Percentiles rank a stretch among this genome's conserved stretches.
Evolutionary conservation across 2,329 filamentous ascomycete genomes (phyloP).

Genomic region (Spiromastix sp.): DNA sequence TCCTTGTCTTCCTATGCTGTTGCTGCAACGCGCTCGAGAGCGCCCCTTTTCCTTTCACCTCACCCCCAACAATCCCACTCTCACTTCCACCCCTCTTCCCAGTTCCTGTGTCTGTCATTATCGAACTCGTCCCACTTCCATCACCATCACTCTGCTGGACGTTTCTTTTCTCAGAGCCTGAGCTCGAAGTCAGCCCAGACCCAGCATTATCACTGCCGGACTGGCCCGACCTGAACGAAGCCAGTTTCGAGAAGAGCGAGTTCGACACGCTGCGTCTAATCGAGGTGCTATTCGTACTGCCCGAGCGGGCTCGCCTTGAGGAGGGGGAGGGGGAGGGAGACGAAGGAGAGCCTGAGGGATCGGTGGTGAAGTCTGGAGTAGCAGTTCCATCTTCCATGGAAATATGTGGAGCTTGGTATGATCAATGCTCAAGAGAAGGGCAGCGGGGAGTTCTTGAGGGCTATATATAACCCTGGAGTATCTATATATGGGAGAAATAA

Average conservation of each 20-base stretch:
- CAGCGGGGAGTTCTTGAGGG: neutral
- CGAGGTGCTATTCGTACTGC: constrained; percentile 4
- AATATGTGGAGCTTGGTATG: neutral
- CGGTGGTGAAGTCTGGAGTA: neutral
- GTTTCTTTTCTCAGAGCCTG: too few species aligned
- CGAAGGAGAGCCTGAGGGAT: too few species aligned
- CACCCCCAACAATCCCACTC: constrained; percentile 10
- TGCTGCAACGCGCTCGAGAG: constrained; percentile 39
- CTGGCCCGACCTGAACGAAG: constrained; percentile 8
- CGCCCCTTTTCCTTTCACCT: constrained; percentile 27
- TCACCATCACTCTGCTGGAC: constrained; percentile 1
- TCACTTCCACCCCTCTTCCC: constrained; percentile 17
- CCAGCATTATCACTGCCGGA: constrained; percentile 13
- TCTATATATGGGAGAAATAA: too few species aligned
- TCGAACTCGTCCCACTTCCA: constrained; percentile 11
- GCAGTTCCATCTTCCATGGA: neutral
- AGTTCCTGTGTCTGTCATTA: constrained; percentile 12
- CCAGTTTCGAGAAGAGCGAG: constrained; percentile 17
- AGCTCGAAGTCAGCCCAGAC: too few species aligned
- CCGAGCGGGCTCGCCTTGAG: constrained; percentile 4
- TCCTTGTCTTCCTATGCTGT: constrained; percentile 47
- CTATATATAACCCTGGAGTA: neutral
- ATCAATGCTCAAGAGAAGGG: neutral
- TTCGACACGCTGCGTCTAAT: constrained; percentile 17
- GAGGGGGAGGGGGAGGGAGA: neutral